These are phyloP conservation scores for Colletotrichum paranaense DNA, from an alignment of 2,329 filamentous ascomycete species.

Conservation along the genomic window DNA sequence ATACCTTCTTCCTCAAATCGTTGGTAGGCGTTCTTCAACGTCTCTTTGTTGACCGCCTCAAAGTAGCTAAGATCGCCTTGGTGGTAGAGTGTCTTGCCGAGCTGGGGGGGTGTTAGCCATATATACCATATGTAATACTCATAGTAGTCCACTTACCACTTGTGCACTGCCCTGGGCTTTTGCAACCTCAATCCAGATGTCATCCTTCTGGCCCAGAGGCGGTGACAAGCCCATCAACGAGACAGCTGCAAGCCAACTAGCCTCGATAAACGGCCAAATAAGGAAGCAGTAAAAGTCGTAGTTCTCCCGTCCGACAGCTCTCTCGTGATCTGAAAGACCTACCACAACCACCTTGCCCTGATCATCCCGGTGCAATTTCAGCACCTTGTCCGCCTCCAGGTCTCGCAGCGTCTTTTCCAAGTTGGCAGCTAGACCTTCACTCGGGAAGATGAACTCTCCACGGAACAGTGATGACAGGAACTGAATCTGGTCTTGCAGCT, in stretches of 20 bases:
- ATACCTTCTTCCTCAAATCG: conserved; percentile 94
- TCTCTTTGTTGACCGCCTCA: conserved; percentile 98
- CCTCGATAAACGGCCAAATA: conserved; percentile 98
- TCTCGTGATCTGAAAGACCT: conserved; percentile 81
- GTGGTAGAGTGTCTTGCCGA: conserved; percentile 97
- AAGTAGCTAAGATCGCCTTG: conserved; percentile 98
- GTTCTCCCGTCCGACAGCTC: conserved; percentile 86
- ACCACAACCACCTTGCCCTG: conserved; percentile 71
- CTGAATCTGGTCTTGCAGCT: conserved; percentile 81
- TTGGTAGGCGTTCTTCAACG: conserved; percentile 90
- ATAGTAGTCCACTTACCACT: conserved; percentile 63
- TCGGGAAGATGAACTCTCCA: conserved; percentile 96
- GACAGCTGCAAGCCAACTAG: conserved; percentile 90
- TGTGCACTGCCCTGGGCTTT: conserved; percentile 87
- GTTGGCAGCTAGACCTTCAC: conserved; percentile 84
- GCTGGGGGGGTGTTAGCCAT: conserved; percentile 55
- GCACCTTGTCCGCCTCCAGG: conserved; percentile 82
- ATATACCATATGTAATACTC: rapidly evolving
- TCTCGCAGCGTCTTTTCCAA: conserved; percentile 82
- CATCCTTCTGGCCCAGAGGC: conserved; percentile 67
- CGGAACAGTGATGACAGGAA: conserved; percentile 96
- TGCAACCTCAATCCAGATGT: conserved; percentile 81
- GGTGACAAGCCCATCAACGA: conserved; percentile 89
- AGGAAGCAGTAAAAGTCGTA: conserved; percentile 99
- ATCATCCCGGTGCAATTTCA: conserved; percentile 72